These are phyloP conservation scores for Elaeis oleifera DNA, from an alignment of 202 grass and related monocot genomes.

Conservation along the genomic window DNA sequence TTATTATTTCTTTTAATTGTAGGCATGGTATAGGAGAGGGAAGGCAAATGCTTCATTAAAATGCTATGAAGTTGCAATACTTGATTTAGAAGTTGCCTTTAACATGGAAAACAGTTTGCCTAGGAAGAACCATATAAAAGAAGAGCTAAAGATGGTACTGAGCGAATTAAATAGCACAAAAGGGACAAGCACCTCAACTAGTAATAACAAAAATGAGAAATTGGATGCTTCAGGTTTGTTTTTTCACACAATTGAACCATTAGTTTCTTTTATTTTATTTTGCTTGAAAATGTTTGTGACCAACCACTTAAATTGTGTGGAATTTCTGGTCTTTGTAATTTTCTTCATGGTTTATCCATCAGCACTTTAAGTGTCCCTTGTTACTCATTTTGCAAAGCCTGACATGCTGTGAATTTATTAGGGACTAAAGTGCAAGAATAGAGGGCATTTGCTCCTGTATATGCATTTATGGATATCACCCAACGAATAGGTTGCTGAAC, in stretches of 20 bases:
- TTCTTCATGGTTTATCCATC: too few species aligned
- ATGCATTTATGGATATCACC: too few species aligned
- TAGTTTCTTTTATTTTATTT: neutral
- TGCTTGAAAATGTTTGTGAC: too few species aligned
- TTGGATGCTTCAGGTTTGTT: slow-evolving; percentile 9
- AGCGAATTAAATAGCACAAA: slow-evolving; percentile 26
- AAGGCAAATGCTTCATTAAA: slow-evolving; percentile 61
- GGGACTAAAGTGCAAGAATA: too few species aligned
- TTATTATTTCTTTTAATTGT: slow-evolving; percentile 26
- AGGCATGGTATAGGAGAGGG: slow-evolving; percentile 93
- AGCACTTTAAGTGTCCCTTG: too few species aligned
- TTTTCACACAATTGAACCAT: neutral
- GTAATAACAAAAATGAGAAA: slow-evolving; percentile 27
- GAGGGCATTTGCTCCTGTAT: too few species aligned
- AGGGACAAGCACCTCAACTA: slow-evolving; percentile 19
- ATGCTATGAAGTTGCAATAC: slow-evolving; percentile 51
- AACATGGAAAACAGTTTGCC: slow-evolving; percentile 52
- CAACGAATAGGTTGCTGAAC: too few species aligned
- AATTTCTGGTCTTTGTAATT: too few species aligned
- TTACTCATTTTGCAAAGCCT: too few species aligned
- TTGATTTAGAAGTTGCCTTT: slow-evolving; percentile 75
- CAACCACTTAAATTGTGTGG: too few species aligned
- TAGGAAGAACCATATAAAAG: slow-evolving; percentile 60
- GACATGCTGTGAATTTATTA: too few species aligned
- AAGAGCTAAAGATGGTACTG: slow-evolving; percentile 51